phyloP scores from a whole-genome alignment of 768 basidiomycete genomes.

The Hericium coralloides region DNA sequence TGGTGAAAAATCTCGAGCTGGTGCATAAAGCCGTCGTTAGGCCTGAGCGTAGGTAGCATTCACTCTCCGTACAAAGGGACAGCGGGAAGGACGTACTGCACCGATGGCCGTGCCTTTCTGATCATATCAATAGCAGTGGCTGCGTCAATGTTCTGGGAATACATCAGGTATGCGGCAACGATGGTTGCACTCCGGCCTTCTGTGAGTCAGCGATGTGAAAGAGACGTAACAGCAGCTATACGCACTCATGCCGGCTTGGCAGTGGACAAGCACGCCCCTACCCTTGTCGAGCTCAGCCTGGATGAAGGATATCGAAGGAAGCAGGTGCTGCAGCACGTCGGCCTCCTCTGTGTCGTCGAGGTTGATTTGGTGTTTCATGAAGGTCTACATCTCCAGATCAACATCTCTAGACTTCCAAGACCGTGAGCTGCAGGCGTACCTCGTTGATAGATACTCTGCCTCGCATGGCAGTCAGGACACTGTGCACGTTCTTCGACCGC shows the following conservation, averaged over 20 bases:
- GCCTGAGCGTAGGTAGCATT: slow-evolving; percentile 34
- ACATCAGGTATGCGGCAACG: slow-evolving; percentile 86
- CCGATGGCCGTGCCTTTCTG: slow-evolving; percentile 50
- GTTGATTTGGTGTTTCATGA: slow-evolving; percentile 70
- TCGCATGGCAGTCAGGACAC: slow-evolving; percentile 66
- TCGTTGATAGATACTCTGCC: slow-evolving; percentile 58
- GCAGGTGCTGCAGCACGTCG: slow-evolving; percentile 71
- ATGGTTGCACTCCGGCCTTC: slow-evolving; percentile 78
- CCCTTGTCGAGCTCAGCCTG: slow-evolving; percentile 67
- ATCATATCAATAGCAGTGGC: slow-evolving; percentile 63
- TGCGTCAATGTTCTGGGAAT: slow-evolving; percentile 46
- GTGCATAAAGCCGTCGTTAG: slow-evolving; percentile 74
- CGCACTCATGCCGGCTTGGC: slow-evolving; percentile 84
- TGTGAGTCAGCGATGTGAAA: neutral
- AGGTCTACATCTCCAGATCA: slow-evolving; percentile 41
- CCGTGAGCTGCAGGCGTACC: slow-evolving; percentile 27
- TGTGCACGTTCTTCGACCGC: slow-evolving; percentile 63
- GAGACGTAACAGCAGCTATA: slow-evolving; percentile 10
- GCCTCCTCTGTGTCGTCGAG: slow-evolving; percentile 69
- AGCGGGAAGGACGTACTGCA: slow-evolving; percentile 45
- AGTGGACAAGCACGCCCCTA: slow-evolving; percentile 79
- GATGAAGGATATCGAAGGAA: slow-evolving; percentile 79
- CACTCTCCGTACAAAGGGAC: neutral
- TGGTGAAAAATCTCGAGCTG: slow-evolving; percentile 78
- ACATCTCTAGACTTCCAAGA: neutral